phyloP scores from a whole-genome alignment of 495 filamentous ascomycete genomes.

The Aspergillus sparsus region DNA sequence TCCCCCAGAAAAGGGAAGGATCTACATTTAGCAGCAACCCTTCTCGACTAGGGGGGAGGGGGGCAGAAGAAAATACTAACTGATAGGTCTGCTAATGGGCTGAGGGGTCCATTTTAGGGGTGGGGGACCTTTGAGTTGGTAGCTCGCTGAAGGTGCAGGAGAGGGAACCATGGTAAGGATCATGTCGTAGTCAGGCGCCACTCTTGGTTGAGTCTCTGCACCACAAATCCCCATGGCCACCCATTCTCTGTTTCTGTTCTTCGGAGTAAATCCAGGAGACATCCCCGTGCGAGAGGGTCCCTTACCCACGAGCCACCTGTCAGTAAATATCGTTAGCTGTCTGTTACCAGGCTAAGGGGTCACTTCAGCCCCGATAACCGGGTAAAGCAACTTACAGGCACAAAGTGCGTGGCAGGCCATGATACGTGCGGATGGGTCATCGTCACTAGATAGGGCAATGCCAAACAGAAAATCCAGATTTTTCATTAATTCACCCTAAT shows the following conservation, averaged over 20 bases:
- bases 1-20: not conserved
- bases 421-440: slow-evolving; percentile 40
- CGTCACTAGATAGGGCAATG: slow-evolving; percentile 41
- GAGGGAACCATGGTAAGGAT: not conserved
- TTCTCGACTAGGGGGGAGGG: not conserved
- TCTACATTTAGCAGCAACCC: not conserved
- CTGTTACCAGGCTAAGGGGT: not conserved
- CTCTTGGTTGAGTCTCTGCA: slow-evolving; percentile 22
- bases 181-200: slow-evolving; percentile 23
- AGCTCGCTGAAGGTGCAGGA: not conserved
- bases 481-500: slow-evolving; percentile 31
- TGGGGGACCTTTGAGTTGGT: not conserved
- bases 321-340: slow-evolving; percentile 8
- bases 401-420: slow-evolving; percentile 44
- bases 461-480: slow-evolving; percentile 42
- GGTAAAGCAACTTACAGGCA: slow-evolving; percentile 31
- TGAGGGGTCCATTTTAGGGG: not conserved
- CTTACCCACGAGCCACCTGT: slow-evolving; percentile 40
- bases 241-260: slow-evolving; percentile 30
- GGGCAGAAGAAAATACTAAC: not conserved
- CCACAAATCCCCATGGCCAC: slow-evolving; percentile 30
- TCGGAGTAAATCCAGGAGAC: slow-evolving; percentile 27
- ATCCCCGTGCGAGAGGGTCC: slow-evolving; percentile 25
- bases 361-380: not conserved
- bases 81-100: not conserved